phyloP scores from a whole-genome alignment of 2,329 filamentous ascomycete genomes.

The Leptographium flavum region DNA sequence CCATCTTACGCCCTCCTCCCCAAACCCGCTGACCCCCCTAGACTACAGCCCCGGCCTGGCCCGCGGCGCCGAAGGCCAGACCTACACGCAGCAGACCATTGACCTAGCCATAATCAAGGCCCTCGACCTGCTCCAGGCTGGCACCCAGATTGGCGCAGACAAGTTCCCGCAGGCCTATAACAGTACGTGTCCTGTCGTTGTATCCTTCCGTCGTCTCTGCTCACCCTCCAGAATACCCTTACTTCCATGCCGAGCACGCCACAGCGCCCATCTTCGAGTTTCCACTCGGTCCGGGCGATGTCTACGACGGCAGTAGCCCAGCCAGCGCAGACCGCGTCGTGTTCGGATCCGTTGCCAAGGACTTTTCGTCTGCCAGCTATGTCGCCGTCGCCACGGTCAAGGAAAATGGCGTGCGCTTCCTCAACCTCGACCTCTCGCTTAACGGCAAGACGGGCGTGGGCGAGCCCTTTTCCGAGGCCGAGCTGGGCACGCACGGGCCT shows the following conservation, averaged over 20 bases:
- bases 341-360: slow-evolving; percentile 9
- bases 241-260: slow-evolving; percentile 1
- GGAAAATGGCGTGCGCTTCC: background rate
- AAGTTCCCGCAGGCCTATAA: slow-evolving; percentile 8
- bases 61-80: slow-evolving; percentile 4
- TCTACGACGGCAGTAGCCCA: slow-evolving; percentile 4
- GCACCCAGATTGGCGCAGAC: slow-evolving; percentile 6
- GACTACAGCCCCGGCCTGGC: slow-evolving; percentile 7
- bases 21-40: background rate
- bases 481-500: background rate
- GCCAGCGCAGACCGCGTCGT: slow-evolving; percentile 8
- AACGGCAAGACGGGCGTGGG: background rate
- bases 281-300: slow-evolving; percentile 5
- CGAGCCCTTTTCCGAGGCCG: background rate
- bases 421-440: slow-evolving; percentile 5
- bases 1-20: background rate
- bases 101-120: slow-evolving; percentile 4
- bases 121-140: slow-evolving; percentile 5
- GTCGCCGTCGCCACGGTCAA: slow-evolving; percentile 1
- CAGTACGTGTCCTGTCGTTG: background rate
- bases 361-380: slow-evolving; percentile 9
- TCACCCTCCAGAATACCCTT: slow-evolving; percentile 5
- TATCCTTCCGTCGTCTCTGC: background rate
- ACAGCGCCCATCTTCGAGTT: slow-evolving; percentile 9
- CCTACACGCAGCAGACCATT: slow-evolving; percentile 6